These are phyloP conservation scores for Xylaria sp. DNA, from an alignment of 2,329 filamentous ascomycete genomes.

Conservation along the genomic window DNA sequence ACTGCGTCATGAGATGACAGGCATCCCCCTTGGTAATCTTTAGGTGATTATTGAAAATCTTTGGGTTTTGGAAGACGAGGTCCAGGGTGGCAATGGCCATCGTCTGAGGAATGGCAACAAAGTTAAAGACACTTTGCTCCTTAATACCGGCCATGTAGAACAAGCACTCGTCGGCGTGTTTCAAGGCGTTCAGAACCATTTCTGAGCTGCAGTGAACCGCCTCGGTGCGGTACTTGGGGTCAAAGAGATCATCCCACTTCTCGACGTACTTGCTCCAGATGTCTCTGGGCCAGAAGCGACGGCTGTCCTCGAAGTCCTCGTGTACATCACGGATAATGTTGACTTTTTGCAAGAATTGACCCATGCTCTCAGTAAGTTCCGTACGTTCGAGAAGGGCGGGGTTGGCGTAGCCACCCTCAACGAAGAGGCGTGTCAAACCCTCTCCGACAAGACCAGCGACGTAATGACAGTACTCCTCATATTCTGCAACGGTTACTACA, in stretches of 20 bases:
- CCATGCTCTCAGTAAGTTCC: constrained; percentile 91
- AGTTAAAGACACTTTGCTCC: constrained; percentile 99
- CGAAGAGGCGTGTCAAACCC: constrained; percentile 87
- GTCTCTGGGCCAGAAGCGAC: constrained; percentile 93
- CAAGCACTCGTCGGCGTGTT: constrained; percentile 89
- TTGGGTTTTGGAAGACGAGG: constrained; percentile 87
- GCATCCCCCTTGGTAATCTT: constrained; percentile 97
- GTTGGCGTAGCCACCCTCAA: constrained; percentile 85
- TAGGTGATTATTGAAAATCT: constrained; percentile 83
- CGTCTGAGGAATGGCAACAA: constrained; percentile 92
- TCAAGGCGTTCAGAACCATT: constrained; percentile 90
- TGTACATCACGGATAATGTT: constrained; percentile 97
- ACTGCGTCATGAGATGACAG: constrained; percentile 88
- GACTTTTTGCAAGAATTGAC: constrained; percentile 95
- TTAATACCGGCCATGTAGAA: constrained; percentile 95
- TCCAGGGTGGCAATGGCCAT: constrained; percentile 98
- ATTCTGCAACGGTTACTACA: constrained; percentile 83
- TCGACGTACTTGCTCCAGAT: constrained; percentile 97
- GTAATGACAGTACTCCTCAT: constrained; percentile 97
- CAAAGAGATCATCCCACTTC: constrained; percentile 87
- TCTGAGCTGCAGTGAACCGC: constrained; percentile 88
- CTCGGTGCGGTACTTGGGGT: constrained; percentile 75
- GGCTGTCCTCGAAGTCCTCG: constrained; percentile 86
- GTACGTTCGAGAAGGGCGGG: constrained; percentile 79
- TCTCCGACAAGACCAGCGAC: constrained; percentile 98